Base-by-base conservation (phyloP, 2,329 filamentous ascomycete species). In the Acephala macrosclerotiorum region DNA sequence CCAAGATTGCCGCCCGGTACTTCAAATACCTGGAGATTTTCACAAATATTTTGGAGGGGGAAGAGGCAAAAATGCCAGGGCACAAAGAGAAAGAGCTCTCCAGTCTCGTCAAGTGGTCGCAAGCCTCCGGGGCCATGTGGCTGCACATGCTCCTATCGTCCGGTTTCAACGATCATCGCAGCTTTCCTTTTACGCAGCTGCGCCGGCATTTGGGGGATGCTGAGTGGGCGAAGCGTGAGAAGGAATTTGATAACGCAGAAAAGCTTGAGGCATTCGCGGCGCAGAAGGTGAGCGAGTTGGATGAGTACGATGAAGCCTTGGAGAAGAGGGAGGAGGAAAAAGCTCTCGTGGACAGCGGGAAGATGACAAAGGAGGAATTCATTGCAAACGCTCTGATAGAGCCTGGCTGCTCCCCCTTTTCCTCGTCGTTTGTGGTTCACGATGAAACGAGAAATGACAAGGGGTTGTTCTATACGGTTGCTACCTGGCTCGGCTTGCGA, bases 271-370 rank as follows among this genome's bases (percentile, higher is more conserved):
- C 49, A 67, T 69, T 69, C 42, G 74, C 70, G n/a, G 61, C 47
- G 56, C 68, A 63, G 64, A 77, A 78, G 64, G 60, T 74, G 51
- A 65, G 40, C 5, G 71, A 76, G 60, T 71, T 77, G 58, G 71
- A 75, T 62, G 62, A 70, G 59, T 77, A 77, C 68, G 73, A 76
- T 67, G 59, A 72, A 67, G 73, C 65, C 63, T 72, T 77, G 68
- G 74, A 75, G 68, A 72, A 78, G 65, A 67, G 71, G 42, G 73
- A 76, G 65, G 69, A 73, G 38, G 65, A 63, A 9, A 77, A 75
- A 68, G 69, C 68, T 36, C 72, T 76, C 26, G 58, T 76, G 35
- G 72, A 76, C 40, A 73, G 66, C 20, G 73, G 72, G 45, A 57
- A 74, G 25, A 76, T 77, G 66, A 74, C 71, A 65, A 72, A 53